Conservation (phyloP, 371 early-diverging fungal genomes). For the Fennellomyces sp. region DNA sequence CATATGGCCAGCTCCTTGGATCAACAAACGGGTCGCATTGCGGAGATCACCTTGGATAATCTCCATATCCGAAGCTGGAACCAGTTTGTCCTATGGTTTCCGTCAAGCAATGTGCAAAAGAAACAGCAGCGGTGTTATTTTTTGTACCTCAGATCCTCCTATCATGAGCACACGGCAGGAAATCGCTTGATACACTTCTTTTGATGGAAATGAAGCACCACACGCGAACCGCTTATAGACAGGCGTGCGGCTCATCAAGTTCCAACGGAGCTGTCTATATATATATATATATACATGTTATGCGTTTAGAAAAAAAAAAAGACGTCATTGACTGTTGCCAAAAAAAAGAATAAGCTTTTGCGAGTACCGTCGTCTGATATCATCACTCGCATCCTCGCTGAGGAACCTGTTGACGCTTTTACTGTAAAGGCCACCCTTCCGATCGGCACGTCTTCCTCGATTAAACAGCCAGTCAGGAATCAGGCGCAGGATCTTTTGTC, state of each 20-base stretch:
- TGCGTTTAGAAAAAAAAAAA: no score
- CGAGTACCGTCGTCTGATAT: constrained; percentile 32
- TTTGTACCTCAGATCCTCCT: constrained; percentile 54
- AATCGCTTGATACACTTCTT: constrained; percentile 42
- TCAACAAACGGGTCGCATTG: constrained; percentile 48
- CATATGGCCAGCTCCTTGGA: constrained; percentile 66
- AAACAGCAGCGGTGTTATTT: not conserved
- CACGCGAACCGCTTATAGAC: constrained; percentile 52
- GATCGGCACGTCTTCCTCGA: constrained; percentile 57
- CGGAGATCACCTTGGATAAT: constrained; percentile 41
- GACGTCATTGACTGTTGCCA: not conserved
- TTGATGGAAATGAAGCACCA: constrained; percentile 50
- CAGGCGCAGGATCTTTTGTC: constrained; percentile 34
- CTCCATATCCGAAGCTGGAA: constrained; percentile 46
- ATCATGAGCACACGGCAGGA: constrained; percentile 56
- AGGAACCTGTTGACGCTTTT: constrained; percentile 63
- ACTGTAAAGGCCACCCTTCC: constrained; percentile 64
- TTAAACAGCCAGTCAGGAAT: constrained; percentile 62
- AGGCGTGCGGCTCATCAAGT: constrained; percentile 53
- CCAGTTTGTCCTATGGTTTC: constrained; percentile 40
- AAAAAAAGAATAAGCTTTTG: not conserved
- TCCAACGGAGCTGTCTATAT: constrained; percentile 65
- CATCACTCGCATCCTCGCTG: constrained; percentile 36
- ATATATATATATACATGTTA: not conserved
- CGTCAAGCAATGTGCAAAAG: no score